Evolutionary conservation across 345 rosid species (phyloP).

Genomic region (Brassica rapa): DNA sequence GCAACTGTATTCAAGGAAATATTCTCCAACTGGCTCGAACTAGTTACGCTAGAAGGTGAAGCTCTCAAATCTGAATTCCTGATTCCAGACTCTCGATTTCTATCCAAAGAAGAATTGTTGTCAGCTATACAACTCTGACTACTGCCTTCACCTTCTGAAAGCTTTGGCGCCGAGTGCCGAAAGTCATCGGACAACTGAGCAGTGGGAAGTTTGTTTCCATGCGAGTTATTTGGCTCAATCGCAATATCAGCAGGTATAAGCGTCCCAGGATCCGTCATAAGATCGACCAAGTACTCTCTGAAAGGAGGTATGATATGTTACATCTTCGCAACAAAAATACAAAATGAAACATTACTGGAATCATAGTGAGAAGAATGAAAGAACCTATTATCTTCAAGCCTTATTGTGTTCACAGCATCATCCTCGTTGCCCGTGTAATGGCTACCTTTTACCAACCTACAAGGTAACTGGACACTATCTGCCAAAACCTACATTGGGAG

Average conservation of each 20-base stretch:
- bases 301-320: slow-evolving; percentile 40
- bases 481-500: slow-evolving; percentile 76
- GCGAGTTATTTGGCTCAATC: slow-evolving; percentile 53
- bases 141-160: slow-evolving; percentile 68
- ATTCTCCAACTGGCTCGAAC: slow-evolving; percentile 58
- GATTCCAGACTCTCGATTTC: slow-evolving; percentile 46
- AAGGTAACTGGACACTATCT: slow-evolving; percentile 73
- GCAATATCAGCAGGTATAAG: slow-evolving; percentile 93
- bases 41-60: slow-evolving; percentile 49
- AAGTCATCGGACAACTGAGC: slow-evolving; percentile 49
- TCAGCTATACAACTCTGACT: slow-evolving; percentile 51
- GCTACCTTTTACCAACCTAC: slow-evolving; percentile 97
- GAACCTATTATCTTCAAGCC: slow-evolving; percentile 87
- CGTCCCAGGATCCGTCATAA: slow-evolving; percentile 99
- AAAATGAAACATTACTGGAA: slow-evolving; percentile 9
- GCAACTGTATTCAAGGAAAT: slow-evolving; percentile 51
- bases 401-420: slow-evolving; percentile 93
- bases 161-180: slow-evolving; percentile 50
- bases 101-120: slow-evolving; percentile 40
- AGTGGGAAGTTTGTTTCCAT: slow-evolving; percentile 49
- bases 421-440: slow-evolving; percentile 98
- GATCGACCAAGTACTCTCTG: slow-evolving; percentile 99
- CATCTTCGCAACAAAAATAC: neutral
- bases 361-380: slow-evolving; percentile 34
- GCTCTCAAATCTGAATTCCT: slow-evolving; percentile 55